Base-by-base conservation (phyloP, 2,329 filamentous ascomycete species). In the Colletotrichum karsti region DNA sequence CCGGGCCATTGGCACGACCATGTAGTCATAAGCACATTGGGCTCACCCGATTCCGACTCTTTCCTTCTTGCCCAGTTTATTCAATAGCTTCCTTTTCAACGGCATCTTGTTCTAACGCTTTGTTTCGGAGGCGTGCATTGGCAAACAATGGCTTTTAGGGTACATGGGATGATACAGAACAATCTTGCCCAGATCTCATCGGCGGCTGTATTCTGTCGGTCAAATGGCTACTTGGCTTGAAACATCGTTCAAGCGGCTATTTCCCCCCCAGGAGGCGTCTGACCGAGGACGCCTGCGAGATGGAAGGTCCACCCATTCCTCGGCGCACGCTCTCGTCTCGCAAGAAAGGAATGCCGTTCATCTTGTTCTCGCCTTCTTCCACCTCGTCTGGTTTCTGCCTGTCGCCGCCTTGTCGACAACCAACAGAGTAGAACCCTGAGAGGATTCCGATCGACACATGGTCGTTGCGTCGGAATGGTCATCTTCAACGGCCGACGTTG, bases 281-380 rank as follows among this genome's bases (percentile, higher is more conserved):
- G n/a, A n/a, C n/a, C n/a, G n/a, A n/a, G 50, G 41, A 42, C 57
- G 18, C 41, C 20, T 20, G 15, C 24, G 57, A 66, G 39, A 66
- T 66, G 56, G 39, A 35, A 57, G 63, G 18, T 41, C 44, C 44
- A 58, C 37, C 18, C 44, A 51, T 53, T 63, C 37, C 64, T 67
- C 15, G 28, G 46, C 22, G 28, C 20, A 15, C 35, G 9, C 37
- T 20, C 18, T 18, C 18, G 26, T n/a, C 44, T 41, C 26, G 13
- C 28, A 24, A 8, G 24, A 22, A 22, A 56, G 35, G 41, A 35
- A n/a, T 35, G 22, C 26, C 30, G 24, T 35, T n/a, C 18, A 46
- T 15, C 22, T 24, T 35, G 28, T 18, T 15, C 20, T n/a, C 10
- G 22, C 12, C 42, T 18, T 63, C 20, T 35, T 30, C 18, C 33